Percentiles rank a stretch among this genome's conserved stretches.
Conservation (phyloP, 805 yeast genomes). For the Blastobotrys peoriensis region DNA sequence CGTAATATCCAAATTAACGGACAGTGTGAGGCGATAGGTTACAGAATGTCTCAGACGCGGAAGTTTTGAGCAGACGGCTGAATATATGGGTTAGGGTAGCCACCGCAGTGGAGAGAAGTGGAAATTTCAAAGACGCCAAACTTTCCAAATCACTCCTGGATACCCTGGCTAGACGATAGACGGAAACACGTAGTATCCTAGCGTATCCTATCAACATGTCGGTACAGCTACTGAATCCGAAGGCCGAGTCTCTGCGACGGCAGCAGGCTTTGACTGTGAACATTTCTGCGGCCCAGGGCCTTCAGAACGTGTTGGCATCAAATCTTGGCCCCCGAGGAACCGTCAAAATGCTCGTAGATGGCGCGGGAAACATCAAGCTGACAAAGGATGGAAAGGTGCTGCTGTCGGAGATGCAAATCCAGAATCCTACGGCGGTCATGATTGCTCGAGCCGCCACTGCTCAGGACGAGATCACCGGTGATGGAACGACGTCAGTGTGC, state of each 20-base stretch:
- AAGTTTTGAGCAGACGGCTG: too few relatives aligned
- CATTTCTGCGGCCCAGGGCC: constrained; percentile 93
- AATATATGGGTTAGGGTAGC: too few relatives aligned
- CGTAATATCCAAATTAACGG: too few relatives aligned
- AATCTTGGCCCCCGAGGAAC: constrained; percentile 98
- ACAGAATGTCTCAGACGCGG: too few relatives aligned
- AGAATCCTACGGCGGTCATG: constrained; percentile 83
- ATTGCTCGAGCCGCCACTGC: constrained; percentile 96
- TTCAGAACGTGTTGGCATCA: constrained; percentile 85
- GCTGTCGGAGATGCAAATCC: constrained; percentile 93
- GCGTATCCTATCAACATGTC: constrained; percentile 21
- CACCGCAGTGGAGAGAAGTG: too few relatives aligned
- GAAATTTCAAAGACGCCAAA: too few relatives aligned
- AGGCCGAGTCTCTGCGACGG: constrained; percentile 95
- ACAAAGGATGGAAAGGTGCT: constrained; percentile 97
- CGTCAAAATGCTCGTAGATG: constrained; percentile 91
- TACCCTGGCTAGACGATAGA: too few relatives aligned
- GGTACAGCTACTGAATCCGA: constrained; percentile 86
- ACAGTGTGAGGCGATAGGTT: too few relatives aligned
- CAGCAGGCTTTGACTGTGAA: constrained; percentile 94
- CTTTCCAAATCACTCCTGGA: too few relatives aligned
- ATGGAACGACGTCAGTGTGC: constrained; percentile 95
- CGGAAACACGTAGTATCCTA: too few relatives aligned
- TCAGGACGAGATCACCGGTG: constrained; percentile 99
- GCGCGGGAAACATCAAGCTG: constrained; percentile 89